Evolutionary conservation across 208 protist species (phyloP).

Genomic region (Trypanosoma platydactyli): DNA sequence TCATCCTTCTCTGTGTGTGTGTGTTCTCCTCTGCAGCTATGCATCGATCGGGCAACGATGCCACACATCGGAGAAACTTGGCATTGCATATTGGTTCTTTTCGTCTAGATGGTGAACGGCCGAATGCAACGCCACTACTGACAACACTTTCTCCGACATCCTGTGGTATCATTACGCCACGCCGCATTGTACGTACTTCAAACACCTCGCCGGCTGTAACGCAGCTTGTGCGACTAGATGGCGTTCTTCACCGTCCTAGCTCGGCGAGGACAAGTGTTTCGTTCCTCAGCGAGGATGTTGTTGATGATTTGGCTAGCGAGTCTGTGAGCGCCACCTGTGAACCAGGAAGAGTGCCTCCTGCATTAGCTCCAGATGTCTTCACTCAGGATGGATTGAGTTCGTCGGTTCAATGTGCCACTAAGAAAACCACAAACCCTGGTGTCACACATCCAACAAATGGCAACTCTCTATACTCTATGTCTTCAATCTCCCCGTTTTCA

Average conservation of each 20-base stretch:
- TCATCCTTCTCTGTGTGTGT: conserved; percentile 10
- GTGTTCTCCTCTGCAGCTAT: conserved; percentile 9
- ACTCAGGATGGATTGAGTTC: conserved; percentile 29
- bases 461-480: conserved; percentile 8
- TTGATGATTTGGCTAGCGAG: conserved; percentile 60
- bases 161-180: conserved; percentile 29
- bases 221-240: conserved; percentile 68
- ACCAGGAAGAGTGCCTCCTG: not conserved
- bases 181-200: conserved; percentile 60
- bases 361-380: conserved; percentile 16
- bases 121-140: not conserved
- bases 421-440: not conserved
- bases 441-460: not conserved
- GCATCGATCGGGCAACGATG: conserved; percentile 13
- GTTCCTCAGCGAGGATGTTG: conserved; percentile 51
- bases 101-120: conserved; percentile 3
- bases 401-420: not conserved
- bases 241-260: conserved; percentile 25
- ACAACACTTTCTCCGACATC: conserved; percentile 5
- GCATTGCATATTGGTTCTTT: not conserved
- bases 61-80: not conserved
- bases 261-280: conserved; percentile 34
- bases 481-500: conserved; percentile 4
- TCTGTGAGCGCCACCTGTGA: conserved; percentile 35
- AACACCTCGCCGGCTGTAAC: conserved; percentile 42